These are phyloP conservation scores for Recurvomyces mirabilis DNA, from an alignment of 495 filamentous ascomycete genomes.

Conservation along the genomic window DNA sequence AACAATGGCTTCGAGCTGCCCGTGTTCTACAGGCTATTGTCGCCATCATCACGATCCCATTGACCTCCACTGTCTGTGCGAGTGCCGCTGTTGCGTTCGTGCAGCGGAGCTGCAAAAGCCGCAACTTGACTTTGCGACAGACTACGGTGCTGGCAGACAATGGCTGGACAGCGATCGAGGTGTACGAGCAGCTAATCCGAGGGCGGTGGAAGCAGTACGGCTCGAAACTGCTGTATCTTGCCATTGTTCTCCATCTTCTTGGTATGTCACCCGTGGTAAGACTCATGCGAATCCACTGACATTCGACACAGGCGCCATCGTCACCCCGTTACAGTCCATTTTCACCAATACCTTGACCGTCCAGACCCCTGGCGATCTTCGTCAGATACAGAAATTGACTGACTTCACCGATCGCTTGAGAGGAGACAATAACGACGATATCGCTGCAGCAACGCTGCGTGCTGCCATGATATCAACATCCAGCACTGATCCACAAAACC, in stretches of 20 bases:
- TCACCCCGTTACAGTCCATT: background rate
- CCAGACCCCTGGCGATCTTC: background rate
- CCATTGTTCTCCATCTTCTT: background rate
- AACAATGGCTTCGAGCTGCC: background rate
- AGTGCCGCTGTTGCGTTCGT: background rate
- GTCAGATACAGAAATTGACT: background rate
- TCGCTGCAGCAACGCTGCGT: background rate
- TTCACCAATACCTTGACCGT: background rate
- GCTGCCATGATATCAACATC: background rate
- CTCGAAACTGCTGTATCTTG: background rate
- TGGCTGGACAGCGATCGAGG: background rate
- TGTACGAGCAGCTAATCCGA: background rate
- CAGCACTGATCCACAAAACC: background rate
- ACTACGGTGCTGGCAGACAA: background rate
- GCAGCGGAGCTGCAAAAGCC: background rate
- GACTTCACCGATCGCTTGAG: background rate
- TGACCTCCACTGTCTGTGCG: background rate
- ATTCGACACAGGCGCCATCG: background rate
- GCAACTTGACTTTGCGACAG: background rate
- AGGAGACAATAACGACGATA: background rate
- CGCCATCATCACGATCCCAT: background rate
- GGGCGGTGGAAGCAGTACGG: background rate
- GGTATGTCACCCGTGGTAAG: background rate
- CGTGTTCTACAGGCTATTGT: background rate
- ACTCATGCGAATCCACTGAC: background rate